Percentiles rank a stretch among this genome's conserved stretches.
Evolutionary conservation across 176 grass and related monocot genomes (phyloP).

Genomic region (Carex scoparia): DNA sequence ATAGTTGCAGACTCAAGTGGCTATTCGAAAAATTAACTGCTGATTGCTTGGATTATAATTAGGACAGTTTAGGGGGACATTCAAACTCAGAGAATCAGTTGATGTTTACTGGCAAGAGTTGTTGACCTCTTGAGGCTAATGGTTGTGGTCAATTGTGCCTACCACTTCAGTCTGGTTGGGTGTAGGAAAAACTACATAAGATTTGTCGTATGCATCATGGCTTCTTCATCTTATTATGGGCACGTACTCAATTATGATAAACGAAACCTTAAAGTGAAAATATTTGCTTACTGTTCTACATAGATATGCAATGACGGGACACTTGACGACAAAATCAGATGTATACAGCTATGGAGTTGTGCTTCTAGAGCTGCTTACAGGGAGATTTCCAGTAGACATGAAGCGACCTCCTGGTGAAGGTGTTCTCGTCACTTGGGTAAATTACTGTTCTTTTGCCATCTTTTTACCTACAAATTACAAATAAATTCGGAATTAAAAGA

Average conservation of each 20-base stretch:
- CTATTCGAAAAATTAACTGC: neutral
- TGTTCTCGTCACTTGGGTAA: slow-evolving; percentile 88
- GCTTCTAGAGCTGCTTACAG: slow-evolving; percentile 92
- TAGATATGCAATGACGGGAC: slow-evolving; percentile 87
- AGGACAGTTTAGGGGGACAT: neutral
- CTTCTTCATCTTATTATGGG: neutral
- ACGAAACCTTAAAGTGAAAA: neutral
- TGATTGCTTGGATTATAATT: neutral
- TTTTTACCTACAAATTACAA: neutral
- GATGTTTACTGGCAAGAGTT: neutral
- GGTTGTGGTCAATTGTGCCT: neutral
- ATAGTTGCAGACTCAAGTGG: neutral
- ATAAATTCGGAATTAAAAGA: neutral
- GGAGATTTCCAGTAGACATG: slow-evolving; percentile 90
- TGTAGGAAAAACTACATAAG: neutral
- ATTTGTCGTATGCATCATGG: neutral
- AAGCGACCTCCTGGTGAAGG: slow-evolving; percentile 82
- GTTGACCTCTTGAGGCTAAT: neutral
- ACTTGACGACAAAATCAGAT: slow-evolving; percentile 99
- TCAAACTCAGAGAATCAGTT: neutral
- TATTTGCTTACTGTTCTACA: slow-evolving; percentile 8
- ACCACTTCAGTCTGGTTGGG: neutral
- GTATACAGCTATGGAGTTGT: slow-evolving; percentile 97
- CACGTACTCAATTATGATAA: neutral
- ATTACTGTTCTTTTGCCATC: slow-evolving; percentile 5